Base-by-base conservation (phyloP, 768 basidiomycete species). In the Pleurotus tuoliensis region DNA sequence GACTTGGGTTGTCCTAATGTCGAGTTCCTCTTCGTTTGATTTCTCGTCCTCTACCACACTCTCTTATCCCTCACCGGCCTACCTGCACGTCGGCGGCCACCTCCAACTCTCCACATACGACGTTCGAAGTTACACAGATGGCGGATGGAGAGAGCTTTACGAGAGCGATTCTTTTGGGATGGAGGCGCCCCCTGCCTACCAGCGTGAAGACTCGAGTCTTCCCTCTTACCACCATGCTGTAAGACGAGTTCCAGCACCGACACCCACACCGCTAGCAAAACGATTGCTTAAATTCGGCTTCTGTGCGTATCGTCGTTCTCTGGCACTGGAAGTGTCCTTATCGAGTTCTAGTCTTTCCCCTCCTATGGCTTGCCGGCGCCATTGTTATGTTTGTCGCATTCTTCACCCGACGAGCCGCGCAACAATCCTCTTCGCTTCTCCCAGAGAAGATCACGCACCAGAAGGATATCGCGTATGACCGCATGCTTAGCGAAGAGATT, bases 1-100 rank as follows among this genome's bases (percentile, higher is more conserved):
- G 51, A 53, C 51, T 41, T 53, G 51, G 51, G 51, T 1, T 15
- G n/a, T 53, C 51, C 20, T 53, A 24, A 53, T 53, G 51, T 53
- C 51, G 51, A 41, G 20, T 53, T 16, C 37, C 51, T 38, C 51
- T 53, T 40, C 51, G 37, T 39, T 53, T 38, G 51, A 53, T 41
- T 53, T 41, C 20, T 20, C 51, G 24, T 53, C 51, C 11, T 25
- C 37, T 38, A 53, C 24, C 51, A 18, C 51, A 16, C 51, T 53
- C 39, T 20, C 51, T 20, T 53, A 53, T 39, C 51, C 51, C 24
- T 53, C 51, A n/a, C 51, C 51, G 20, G 51, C 51, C 37, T 39
- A 41, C 51, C 51, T 53, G 9, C 51, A 53, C 22, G 38, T 53
- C 18, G 51, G 51, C 39, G 37, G 37, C 22, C 51, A 53, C 39